phyloP scores from a whole-genome alignment of 208 protist species.

The Histomonas meleagridis region DNA sequence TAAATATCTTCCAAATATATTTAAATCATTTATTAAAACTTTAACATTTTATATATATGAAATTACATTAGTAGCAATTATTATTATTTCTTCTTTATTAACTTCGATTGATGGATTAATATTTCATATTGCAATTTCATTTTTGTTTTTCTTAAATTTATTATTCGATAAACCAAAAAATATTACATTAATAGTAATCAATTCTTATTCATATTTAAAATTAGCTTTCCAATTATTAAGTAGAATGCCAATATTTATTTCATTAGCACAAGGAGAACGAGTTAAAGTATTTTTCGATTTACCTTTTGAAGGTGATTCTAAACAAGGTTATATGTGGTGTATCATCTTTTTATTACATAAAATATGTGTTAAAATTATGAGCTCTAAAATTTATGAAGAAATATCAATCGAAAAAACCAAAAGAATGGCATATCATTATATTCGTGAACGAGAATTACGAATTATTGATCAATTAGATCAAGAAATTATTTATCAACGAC shows the following conservation, averaged over 20 bases:
- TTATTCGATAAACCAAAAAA: not conserved
- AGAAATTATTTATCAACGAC: not conserved
- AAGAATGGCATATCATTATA: not conserved
- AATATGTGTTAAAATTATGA: not conserved
- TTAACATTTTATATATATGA: not conserved
- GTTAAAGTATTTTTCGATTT: not conserved
- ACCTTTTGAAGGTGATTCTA: not conserved
- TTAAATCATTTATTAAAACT: not conserved
- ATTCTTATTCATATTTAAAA: not conserved
- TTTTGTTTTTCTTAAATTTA: not conserved
- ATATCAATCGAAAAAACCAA: not conserved
- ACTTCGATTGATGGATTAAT: not conserved
- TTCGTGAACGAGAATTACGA: not conserved
- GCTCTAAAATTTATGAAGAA: not conserved
- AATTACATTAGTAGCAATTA: not conserved
- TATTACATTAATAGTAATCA: not conserved
- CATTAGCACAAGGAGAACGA: not conserved
- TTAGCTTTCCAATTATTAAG: not conserved
- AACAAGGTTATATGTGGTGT: not conserved
- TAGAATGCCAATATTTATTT: not conserved
- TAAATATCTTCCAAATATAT: not conserved
- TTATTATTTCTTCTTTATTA: not conserved
- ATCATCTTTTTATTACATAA: not conserved
- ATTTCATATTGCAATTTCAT: not conserved
- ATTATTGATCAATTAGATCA: not conserved